Evolutionary conservation across 495 filamentous ascomycete genomes (phyloP), one percentile per base, ranked within the genome.

Genomic region (Diplogelasinospora grovesii): DNA sequence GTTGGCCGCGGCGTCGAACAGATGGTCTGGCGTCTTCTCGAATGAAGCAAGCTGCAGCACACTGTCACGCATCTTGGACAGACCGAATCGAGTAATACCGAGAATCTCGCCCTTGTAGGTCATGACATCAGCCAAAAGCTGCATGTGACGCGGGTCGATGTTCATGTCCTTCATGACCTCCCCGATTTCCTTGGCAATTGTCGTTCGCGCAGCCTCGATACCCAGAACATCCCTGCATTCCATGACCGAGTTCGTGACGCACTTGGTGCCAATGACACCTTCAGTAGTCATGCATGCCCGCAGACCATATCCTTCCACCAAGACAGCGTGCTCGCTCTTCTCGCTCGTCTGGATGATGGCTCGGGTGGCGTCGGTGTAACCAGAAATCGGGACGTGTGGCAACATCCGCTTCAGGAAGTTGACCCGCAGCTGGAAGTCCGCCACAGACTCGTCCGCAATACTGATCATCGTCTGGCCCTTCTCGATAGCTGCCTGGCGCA

Each of bases 111-210:
- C 92, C 65, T 94, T 95, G 74, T 90, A 97, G 5, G 92, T 98
- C 92, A 98, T 98, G 24, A 96, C 88, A 44, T 98, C 93, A n/a
- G 92, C 90, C 11, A 98, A 75, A 6, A 98, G 77, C 59, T 96
- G 85, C 89, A 98, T 96, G 73, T 98, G 92, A 22, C 93, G 84
- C 20, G 92, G 92, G 69, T 98, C 92, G 50, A 98, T 96, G 65
- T 80, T 79, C 92, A 98, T 96, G 54, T 79, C 77, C 31, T 71
- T 76, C 88, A 95, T 95, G 56, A 95, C 89, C 15, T 60, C 60
- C 35, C 68, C 64, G 54, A 95, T 94, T 67, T 95, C 89, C 13
- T 64, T 67, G 29, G 88, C 76, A 53, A 95, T 94, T 10, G 85
- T 90, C 8, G 69, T 72, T 29, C 89, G 82, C 9, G 92, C 92